Evolutionary conservation across 1,284 basidiomycete genomes (phyloP), one percentile per base, ranked within the genome.

Genomic region (Cutaneotrichosporon cyanovorans): DNA sequence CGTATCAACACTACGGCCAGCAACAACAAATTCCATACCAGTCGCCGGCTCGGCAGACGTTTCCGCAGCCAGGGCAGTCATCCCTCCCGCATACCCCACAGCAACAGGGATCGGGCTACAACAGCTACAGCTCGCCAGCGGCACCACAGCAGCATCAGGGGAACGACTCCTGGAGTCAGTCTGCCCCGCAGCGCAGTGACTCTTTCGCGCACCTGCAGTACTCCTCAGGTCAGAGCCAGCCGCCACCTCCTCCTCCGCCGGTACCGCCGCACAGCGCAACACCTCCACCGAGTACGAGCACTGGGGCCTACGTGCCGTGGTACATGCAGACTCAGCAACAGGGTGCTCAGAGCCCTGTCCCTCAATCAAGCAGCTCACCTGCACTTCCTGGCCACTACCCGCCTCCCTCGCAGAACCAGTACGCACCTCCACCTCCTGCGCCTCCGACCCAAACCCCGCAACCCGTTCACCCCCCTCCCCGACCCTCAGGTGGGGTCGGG

Each of bases 231-330:
- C 25, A 28, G 12, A 12, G 25, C 12, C 25, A 28, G 25, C 25
- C 25, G 25, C 25, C 8, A 7, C 25, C 25, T 28, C 34, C 39
- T 4, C 39, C 42, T 12, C 45, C 45, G 4, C 39, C 47, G 16
- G 37, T 31, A n/a, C 23, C 49, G 8, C 37, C 39, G 35, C 36
- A 51, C 25, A 40, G 39, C 18, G 42, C 42, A 31, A 15, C 30
- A 32, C 31, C 37, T 21, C 23, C 40, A 14, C 46, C 46, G 11
- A 28, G 46, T 34, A 56, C 50, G 12, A 49, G 35, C 19, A 42
- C 55, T 2, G 53, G 57, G 19, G 53, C 57, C 3, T 66, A 67
- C 37, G 65, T 68, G 3, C 67, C 67, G 0, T 69, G 67, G 67
- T 61, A 65, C 46, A 64, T 65, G 54, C 67, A 69, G 48, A 68